Conservation (phyloP, 1,284 basidiomycete genomes). For the Sanghuangporus baumii region DNA sequence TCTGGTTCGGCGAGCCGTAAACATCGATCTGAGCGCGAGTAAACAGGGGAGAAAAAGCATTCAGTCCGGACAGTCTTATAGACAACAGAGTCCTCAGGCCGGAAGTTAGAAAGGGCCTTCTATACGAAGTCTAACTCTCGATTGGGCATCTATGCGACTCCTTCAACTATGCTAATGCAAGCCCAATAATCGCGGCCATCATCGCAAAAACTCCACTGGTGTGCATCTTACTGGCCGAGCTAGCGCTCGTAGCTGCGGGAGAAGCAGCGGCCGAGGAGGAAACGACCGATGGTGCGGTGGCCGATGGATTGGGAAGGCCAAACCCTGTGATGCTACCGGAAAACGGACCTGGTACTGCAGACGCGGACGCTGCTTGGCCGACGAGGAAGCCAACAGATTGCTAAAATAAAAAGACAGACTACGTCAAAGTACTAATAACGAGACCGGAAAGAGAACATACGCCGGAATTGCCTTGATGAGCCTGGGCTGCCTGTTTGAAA, state of each 20-base stretch:
- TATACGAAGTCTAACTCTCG: too few species aligned
- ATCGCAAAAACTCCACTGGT: slow-evolving; percentile 1
- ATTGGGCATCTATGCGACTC: neutral
- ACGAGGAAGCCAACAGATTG: slow-evolving; percentile 35
- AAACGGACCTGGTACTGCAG: slow-evolving; percentile 35
- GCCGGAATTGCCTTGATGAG: slow-evolving; percentile 27
- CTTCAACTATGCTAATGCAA: slow-evolving; percentile 1
- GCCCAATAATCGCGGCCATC: slow-evolving; percentile 7
- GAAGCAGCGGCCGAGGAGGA: neutral
- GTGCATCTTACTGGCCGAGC: neutral
- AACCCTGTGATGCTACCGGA: slow-evolving; percentile 27
- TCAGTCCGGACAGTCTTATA: too few species aligned
- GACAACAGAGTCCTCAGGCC: too few species aligned
- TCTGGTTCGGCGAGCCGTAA: too few species aligned
- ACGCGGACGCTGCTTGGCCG: slow-evolving; percentile 41
- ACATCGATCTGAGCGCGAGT: too few species aligned
- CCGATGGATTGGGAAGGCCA: slow-evolving; percentile 25
- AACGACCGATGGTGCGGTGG: slow-evolving; percentile 15
- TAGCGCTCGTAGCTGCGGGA: neutral
- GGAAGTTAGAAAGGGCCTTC: too few species aligned
- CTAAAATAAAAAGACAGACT: slow-evolving; percentile 21
- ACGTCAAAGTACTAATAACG: neutral
- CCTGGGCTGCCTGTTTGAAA: slow-evolving; percentile 35
- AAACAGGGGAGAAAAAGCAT: too few species aligned
- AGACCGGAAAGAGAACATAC: slow-evolving; percentile 23